Evolutionary conservation across 1,284 basidiomycete species (phyloP), one percentile per base, ranked within the genome.

Genomic region (Apiotrichum mycotoxinovorans): DNA sequence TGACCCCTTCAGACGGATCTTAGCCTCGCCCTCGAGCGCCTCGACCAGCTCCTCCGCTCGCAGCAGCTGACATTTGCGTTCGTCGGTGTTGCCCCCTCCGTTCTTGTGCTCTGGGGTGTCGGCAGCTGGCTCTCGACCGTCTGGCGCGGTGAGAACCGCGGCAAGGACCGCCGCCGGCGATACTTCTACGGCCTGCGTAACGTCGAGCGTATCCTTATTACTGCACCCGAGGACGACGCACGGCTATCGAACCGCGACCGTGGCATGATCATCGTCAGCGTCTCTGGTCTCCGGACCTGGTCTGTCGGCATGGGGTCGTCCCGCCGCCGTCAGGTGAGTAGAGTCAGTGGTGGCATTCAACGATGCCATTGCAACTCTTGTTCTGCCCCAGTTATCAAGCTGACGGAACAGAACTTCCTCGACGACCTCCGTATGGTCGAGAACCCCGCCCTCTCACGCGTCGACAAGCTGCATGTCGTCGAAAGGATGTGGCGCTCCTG

Each of bases 1-100:
- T 35, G 52, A 45, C 42, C 34, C 3, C 30, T n/a, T n/a, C 41
- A 91, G 89, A 89, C 91, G 57, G 95, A 98, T 74, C 85, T 98
- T 84, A 95, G 79, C 83, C 91, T 27, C 80, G 97, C 68, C 78
- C 85, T 53, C 86, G 90, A 51, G 88, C 97, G 69, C n/a, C 72
- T 78, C 64, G 95, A 98, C 77, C 91, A 88, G 70, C 81, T 98
- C 51, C 85, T 98, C 61, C 90, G 88, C 67, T 93, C 90, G 2
- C 95, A 98, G 76, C 91, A 97, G 74, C 81, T 98, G 33, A 96
- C 96, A 1, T 98, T 98, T 68, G 95, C 90, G 1, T 97, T 97
- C 63, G 93, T 98, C 57, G 95, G 95, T 64, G 88, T 98, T 15
- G 94, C 95, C 0, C 94, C 94, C 1, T 87, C 89, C 0, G 78